These are phyloP conservation scores for Musa balbisiana DNA, from an alignment of 202 grass and related monocot species.

Conservation along the genomic window DNA sequence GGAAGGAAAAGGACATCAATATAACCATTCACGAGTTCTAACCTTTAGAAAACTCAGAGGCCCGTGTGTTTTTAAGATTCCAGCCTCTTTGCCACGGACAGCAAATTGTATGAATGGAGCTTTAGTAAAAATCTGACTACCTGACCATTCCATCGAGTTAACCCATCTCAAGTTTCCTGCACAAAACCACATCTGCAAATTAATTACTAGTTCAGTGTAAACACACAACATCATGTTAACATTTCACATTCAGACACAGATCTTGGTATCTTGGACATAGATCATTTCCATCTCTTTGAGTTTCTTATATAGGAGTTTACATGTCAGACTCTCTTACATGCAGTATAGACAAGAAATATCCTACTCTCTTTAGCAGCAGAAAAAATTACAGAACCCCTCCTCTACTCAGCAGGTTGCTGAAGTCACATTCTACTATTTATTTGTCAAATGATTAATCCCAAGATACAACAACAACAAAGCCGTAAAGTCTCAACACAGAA, in stretches of 20 bases:
- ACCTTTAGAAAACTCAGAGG: constrained; percentile 26
- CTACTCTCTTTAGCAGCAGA: neutral
- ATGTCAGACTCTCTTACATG: neutral
- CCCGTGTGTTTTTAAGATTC: constrained; percentile 18
- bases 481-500: no score
- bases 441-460: no score
- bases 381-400: neutral
- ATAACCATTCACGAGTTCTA: neutral
- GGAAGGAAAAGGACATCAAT: neutral
- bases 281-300: no score
- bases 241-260: neutral
- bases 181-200: neutral
- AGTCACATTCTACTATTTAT: no score
- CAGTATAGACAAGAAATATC: neutral
- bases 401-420: no score
- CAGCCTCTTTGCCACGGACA: constrained; percentile 14
- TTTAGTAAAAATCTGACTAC: constrained; percentile 12
- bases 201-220: neutral
- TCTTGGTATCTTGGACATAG: no score
- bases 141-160: constrained; percentile 29
- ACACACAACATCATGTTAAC: neutral
- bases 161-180: constrained; percentile 29
- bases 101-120: constrained; percentile 14
- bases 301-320: no score
- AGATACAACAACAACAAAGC: no score